These are phyloP conservation scores for Phytophthora pisi DNA, from an alignment of 352 stramenopile species.

Conservation along the genomic window DNA sequence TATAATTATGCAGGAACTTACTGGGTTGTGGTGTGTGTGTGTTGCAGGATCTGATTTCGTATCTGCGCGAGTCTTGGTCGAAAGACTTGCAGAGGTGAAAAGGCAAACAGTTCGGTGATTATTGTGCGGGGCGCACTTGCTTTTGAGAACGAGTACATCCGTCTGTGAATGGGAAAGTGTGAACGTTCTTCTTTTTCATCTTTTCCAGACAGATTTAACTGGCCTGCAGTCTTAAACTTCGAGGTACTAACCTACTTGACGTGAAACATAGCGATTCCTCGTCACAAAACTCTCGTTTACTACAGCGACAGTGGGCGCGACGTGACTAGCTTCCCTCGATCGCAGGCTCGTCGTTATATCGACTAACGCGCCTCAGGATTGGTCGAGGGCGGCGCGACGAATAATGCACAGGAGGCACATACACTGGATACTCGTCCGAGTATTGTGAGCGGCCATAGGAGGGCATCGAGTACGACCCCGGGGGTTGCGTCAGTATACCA, in stretches of 20 bases:
- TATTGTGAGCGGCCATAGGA: slow-evolving; percentile 35
- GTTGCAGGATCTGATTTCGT: slow-evolving; percentile 56
- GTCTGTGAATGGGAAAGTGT: slow-evolving; percentile 1
- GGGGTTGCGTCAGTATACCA: slow-evolving; percentile 16
- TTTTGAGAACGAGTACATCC: neutral
- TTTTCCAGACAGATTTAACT: neutral
- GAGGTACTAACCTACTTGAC: slow-evolving; percentile 3
- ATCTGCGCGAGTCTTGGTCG: slow-evolving; percentile 50
- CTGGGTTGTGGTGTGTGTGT: neutral
- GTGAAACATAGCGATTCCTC: neutral
- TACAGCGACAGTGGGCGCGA: neutral
- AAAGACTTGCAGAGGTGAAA: slow-evolving; percentile 19
- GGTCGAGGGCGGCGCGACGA: slow-evolving; percentile 32
- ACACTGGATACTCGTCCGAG: slow-evolving; percentile 14
- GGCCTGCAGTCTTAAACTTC: neutral
- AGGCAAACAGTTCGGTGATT: slow-evolving; percentile 15
- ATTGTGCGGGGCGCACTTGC: slow-evolving; percentile 20
- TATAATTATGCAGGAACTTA: slow-evolving; percentile 1
- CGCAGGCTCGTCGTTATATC: slow-evolving; percentile 53
- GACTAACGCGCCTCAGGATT: slow-evolving; percentile 61
- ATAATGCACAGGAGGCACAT: slow-evolving; percentile 26
- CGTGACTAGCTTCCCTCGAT: slow-evolving; percentile 22
- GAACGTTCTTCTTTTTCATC: neutral
- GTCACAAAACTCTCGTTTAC: neutral
- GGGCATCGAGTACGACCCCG: slow-evolving; percentile 24